phyloP scores from a whole-genome alignment of 805 yeast genomes.

The Saturnispora saitoi region DNA sequence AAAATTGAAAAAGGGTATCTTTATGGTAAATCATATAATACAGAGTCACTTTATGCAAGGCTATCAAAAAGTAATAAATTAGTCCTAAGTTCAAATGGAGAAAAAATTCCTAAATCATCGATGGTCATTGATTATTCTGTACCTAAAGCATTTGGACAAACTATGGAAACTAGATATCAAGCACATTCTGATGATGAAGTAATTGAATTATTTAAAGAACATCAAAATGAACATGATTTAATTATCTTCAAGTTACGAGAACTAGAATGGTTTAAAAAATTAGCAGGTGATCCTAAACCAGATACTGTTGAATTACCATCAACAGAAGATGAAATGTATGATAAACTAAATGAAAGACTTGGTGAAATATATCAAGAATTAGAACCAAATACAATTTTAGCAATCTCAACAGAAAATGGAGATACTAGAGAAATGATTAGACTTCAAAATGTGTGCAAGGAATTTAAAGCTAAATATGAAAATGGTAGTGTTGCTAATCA shows the following conservation, averaged over 20 bases:
- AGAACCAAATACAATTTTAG: constrained; percentile 51
- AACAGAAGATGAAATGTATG: constrained; percentile 17
- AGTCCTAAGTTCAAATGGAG: constrained; percentile 16
- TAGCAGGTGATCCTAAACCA: constrained; percentile 15
- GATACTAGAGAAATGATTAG: constrained; percentile 42
- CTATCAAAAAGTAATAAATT: constrained; percentile 23
- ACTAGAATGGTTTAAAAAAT: constrained; percentile 38
- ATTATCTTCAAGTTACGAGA: constrained; percentile 51
- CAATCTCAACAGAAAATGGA: constrained; percentile 58
- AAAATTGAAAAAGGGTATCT: constrained; percentile 59
- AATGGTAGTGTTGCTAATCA: constrained; percentile 33
- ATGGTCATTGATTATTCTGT: constrained; percentile 19
- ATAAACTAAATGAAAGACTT: constrained; percentile 37
- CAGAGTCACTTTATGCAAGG: constrained; percentile 35
- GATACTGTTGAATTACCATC: constrained; percentile 9
- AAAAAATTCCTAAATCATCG: constrained; percentile 22
- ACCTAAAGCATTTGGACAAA: constrained; percentile 12
- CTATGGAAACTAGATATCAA: constrained; percentile 30
- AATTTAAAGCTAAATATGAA: constrained; percentile 33
- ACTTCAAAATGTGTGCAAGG: constrained; percentile 37
- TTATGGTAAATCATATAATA: constrained; percentile 47
- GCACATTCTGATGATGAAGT: constrained; percentile 56
- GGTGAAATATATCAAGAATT: constrained; percentile 39
- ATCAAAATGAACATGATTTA: constrained; percentile 37
- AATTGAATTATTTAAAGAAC: constrained; percentile 32